Evolutionary conservation across 805 yeast genomes (phyloP).

Genomic region (Wickerhamiella brachini): DNA sequence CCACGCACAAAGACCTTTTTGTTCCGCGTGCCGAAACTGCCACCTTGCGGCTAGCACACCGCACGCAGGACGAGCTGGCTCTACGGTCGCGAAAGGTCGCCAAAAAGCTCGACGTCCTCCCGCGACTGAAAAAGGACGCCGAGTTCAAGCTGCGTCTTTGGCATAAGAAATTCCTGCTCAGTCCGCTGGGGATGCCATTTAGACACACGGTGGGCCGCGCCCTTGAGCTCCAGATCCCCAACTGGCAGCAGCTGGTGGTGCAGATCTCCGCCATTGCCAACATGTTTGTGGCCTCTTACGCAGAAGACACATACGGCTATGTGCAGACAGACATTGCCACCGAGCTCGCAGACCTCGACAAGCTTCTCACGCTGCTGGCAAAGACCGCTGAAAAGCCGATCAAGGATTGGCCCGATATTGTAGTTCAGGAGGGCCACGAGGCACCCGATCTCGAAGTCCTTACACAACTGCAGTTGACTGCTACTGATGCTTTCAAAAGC

Average conservation of each 20-base stretch:
- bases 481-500: conserved; percentile 17
- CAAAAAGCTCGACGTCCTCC: neutral
- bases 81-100: neutral
- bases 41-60: neutral
- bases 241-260: conserved; percentile 19
- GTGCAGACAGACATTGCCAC: conserved; percentile 29
- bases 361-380: conserved; percentile 17
- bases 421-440: conserved; percentile 5
- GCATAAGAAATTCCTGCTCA: conserved; percentile 10
- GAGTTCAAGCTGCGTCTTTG: neutral
- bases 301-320: conserved; percentile 28
- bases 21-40: neutral
- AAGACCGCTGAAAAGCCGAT: conserved; percentile 19
- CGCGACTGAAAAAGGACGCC: neutral
- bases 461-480: conserved; percentile 8
- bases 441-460: conserved; percentile 13
- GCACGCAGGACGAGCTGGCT: neutral
- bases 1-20: neutral
- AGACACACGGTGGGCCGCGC: conserved; percentile 22
- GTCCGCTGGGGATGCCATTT: conserved; percentile 23
- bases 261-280: conserved; percentile 23
- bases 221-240: conserved; percentile 18
- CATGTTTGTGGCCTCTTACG: conserved; percentile 22
- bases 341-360: conserved; percentile 19
- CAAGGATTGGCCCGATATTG: conserved; percentile 23